phyloP scores from a whole-genome alignment of 2,329 filamentous ascomycete genomes.

The Colletotrichum chrysophilum region DNA sequence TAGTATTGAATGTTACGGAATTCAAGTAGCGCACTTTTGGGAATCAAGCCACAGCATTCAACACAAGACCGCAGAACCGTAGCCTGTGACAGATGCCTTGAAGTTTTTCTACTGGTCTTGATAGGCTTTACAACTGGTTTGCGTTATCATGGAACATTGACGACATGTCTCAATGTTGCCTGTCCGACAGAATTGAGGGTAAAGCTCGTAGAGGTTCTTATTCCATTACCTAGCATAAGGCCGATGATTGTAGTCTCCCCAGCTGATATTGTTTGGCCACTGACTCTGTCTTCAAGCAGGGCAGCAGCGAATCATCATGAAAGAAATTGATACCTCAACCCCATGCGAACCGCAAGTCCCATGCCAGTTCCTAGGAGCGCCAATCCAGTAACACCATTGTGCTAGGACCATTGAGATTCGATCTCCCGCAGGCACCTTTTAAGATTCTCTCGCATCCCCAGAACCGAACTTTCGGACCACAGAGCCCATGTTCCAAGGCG shows the following conservation, averaged over 20 bases:
- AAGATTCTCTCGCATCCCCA: not conserved
- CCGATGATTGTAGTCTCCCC: not conserved
- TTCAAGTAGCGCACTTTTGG: not conserved
- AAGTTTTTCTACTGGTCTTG: not conserved
- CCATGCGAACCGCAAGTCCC: slow-evolving; percentile 6
- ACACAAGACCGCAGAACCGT: not conserved
- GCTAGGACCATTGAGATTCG: not conserved
- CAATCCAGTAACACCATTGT: not conserved
- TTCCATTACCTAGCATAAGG: not conserved
- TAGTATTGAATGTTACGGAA: not conserved
- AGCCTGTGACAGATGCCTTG: not conserved
- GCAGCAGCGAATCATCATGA: not conserved
- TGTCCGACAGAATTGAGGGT: not conserved
- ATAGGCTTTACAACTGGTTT: not conserved
- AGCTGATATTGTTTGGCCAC: not conserved
- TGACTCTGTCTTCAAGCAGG: not conserved
- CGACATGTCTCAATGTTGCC: not conserved
- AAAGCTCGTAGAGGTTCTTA: not conserved
- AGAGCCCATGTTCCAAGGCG: not conserved
- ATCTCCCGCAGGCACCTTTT: slow-evolving; percentile 17
- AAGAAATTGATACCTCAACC: not conserved
- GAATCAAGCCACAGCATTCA: not conserved
- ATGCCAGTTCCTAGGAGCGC: slow-evolving; percentile 1
- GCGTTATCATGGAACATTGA: not conserved
- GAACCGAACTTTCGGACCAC: slow-evolving; percentile 1